Base-by-base conservation (phyloP, 1,284 basidiomycete species). In the Ustilago cynodontis region DNA sequence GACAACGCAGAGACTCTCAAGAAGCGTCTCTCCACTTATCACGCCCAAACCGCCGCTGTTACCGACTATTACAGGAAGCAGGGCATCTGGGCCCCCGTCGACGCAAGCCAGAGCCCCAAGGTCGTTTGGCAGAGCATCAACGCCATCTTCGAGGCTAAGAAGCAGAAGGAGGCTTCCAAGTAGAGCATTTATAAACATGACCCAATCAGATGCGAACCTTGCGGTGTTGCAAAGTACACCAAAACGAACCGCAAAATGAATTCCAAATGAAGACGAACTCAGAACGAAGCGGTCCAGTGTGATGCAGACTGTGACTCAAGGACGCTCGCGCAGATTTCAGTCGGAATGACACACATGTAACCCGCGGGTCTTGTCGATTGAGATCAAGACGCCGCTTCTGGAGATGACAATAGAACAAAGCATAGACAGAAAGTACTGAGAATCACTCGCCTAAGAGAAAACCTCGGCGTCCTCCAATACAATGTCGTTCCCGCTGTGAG, bases 1-100 rank as follows among this genome's bases (percentile, higher is more conserved):
- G 87, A 88, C 82, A 88, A 87, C 62, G 87, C 87, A 74, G 94
- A 97, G 86, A 94, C 96, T 14, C 90, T 99, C 61, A 90, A 91
- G 82, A 98, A 96, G 88, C 92, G 96, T 56, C 89, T 99, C 61
- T 82, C 86, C 9, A 91, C 93, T 14, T 98, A 93, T 90, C 96
- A 98, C 89, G 87, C 89, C 59, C 95, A 97, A 87, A 99, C 96
- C 24, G 93, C 92, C 3, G 95, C 95, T 33, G 96, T 99, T 29
- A 93, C 95, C n/a, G 94, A 94, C 60, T 98, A 97, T 89, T 99
- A 99, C 91, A 93, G 93, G 87, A 89, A 90, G 80, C 92, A 94
- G 83, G 92, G 93, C 74, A 86, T 86, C 65, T 82, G 86, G 83
- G 52, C 61, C 10, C 92, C 92, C 50, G 90, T 99, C 77, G 96